These are phyloP conservation scores for Ceratobasidium papillatum DNA, from an alignment of 1,284 basidiomycete genomes.

Conservation along the genomic window DNA sequence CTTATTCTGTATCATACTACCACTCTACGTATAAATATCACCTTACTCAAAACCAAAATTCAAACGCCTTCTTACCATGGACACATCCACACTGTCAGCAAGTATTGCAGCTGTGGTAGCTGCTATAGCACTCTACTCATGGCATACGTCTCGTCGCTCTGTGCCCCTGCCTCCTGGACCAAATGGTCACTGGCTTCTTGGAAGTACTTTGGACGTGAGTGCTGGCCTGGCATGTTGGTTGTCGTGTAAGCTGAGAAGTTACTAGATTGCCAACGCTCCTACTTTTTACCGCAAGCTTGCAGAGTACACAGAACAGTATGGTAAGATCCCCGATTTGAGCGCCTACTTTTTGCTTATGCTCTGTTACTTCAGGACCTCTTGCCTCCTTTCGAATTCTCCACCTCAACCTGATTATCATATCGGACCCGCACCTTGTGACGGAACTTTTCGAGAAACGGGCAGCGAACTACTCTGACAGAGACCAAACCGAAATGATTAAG, in stretches of 20 bases:
- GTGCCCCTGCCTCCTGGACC: neutral
- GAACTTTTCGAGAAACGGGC: neutral
- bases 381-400: neutral
- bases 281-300: neutral
- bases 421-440: neutral
- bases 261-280: neutral
- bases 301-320: constrained; percentile 6
- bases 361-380: neutral
- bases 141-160: neutral
- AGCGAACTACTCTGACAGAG: neutral
- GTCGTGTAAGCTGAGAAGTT: neutral
- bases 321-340: neutral
- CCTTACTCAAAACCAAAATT: no score
- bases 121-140: neutral
- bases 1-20: no score
- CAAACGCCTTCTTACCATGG: no score
- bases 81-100: no score
- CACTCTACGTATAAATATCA: no score
- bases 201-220: neutral
- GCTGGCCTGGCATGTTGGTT: neutral
- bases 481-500: neutral
- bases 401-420: neutral
- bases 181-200: neutral
- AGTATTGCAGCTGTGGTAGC: no score
- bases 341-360: neutral